phyloP scores from a whole-genome alignment of 495 filamentous ascomycete species.

The Daldinia vernicosa region DNA sequence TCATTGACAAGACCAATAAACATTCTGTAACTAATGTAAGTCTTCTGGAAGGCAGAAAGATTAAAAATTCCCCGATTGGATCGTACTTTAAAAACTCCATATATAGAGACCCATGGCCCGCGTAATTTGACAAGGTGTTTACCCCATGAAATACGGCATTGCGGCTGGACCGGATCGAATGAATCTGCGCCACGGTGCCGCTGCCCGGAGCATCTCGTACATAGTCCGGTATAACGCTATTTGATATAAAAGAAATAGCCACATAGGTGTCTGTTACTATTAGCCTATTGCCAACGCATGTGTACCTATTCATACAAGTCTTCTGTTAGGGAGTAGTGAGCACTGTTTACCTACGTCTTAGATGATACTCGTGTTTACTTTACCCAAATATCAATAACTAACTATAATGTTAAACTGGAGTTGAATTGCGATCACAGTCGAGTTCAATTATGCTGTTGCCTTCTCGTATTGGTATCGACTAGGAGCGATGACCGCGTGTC shows the following conservation, averaged over 20 bases:
- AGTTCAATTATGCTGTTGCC: background rate
- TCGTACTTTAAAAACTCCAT: background rate
- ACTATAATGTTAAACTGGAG: slow-evolving; percentile 1
- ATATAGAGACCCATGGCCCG: slow-evolving; percentile 1
- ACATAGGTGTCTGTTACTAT: background rate
- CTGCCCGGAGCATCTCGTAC: background rate
- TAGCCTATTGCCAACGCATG: background rate
- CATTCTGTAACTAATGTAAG: background rate
- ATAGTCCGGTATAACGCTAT: background rate
- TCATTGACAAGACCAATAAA: background rate
- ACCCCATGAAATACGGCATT: slow-evolving; percentile 18
- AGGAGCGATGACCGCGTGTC: slow-evolving; percentile 18
- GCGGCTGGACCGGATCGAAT: slow-evolving; percentile 11
- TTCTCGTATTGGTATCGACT: slow-evolving; percentile 20
- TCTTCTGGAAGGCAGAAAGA: background rate
- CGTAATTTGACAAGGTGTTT: background rate
- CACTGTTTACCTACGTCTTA: too few species aligned
- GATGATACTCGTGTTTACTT: too few species aligned
- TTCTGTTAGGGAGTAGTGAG: background rate
- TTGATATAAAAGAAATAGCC: background rate
- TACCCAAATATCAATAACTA: background rate
- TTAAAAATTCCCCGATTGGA: slow-evolving; percentile 31
- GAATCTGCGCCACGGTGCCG: slow-evolving; percentile 9
- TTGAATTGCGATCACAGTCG: background rate
- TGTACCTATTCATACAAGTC: background rate